Base-by-base conservation (phyloP, 208 protist species). In the Trichomonas vaginalis region DNA sequence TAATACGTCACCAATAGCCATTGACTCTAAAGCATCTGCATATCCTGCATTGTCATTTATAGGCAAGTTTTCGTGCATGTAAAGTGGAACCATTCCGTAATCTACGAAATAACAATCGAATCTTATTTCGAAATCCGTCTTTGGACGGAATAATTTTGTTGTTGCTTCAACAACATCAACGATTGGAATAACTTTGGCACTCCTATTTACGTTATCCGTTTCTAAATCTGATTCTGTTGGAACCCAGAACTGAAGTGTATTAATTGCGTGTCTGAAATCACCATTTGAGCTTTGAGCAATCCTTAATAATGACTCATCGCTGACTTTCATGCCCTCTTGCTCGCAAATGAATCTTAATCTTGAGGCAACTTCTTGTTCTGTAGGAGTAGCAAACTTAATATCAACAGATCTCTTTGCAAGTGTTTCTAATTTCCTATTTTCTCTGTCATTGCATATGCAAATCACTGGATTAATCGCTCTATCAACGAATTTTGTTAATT, bases 381-480 rank as follows among this genome's bases (percentile, higher is more conserved):
- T 48, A 39, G 86, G 40, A 3, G 10, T 21, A 46, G 96, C 96
- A 90, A 99, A 99, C 88, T 97, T 97, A 39, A 99, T 96, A 96
- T 99, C 98, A 90, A 99, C 97, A 87, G 98, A 98, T 97, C 99
- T 97, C 95, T 99, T 99, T 46, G 98, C 95, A 0, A 99, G 97
- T 32, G 98, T 98, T 12, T 97, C 97, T 47, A 99, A 96, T 96
- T 99, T 99, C 27, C 95, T 96, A 87, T 98, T 97, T 95, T 96
- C 98, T 39, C 98, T 97, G 96, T 99, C 99, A 96, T 99, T 99
- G 96, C 98, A 99, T 51, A 99, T 99, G 97, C 99, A 99, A 49
- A 99, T 97, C 96, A 99, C 99, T 32, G 97, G 97, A 23, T 96
- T 92, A 35, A 97, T 97, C 10, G 98, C 98, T 27, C 27, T 96